Evolutionary conservation across 208 protist species (phyloP).

Genomic region (Leptomonas pyrrhocoris): DNA sequence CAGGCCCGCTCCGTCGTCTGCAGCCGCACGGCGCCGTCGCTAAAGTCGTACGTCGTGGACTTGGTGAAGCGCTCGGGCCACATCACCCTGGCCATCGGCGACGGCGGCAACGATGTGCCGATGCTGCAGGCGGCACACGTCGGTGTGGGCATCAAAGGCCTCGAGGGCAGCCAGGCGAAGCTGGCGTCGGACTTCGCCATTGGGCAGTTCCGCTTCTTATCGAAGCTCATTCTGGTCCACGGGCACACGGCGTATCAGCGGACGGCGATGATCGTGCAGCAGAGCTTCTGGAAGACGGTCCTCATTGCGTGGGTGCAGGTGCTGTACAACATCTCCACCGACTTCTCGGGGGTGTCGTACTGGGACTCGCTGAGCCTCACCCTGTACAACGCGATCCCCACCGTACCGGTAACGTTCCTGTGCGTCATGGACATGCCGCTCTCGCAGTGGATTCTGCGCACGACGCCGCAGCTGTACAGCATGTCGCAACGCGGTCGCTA

Average conservation of each 20-base stretch:
- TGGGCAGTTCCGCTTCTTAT: constrained; percentile 90
- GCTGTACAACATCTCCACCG: constrained; percentile 82
- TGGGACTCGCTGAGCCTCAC: constrained; percentile 90
- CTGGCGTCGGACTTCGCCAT: constrained; percentile 93
- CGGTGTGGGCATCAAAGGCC: constrained; percentile 89
- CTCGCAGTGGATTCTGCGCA: constrained; percentile 55
- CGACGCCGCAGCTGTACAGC: constrained; percentile 69
- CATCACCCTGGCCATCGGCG: constrained; percentile 91
- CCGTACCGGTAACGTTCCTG: constrained; percentile 82
- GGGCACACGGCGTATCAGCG: constrained; percentile 92
- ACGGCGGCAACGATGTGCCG: constrained; percentile 94
- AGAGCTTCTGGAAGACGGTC: constrained; percentile 97
- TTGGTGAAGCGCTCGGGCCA: constrained; percentile 56
- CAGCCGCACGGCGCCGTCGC: constrained; percentile 69
- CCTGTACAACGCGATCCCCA: constrained; percentile 89
- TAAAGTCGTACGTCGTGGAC: constrained; percentile 71
- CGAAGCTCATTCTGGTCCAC: constrained; percentile 93
- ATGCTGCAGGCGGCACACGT: constrained; percentile 95
- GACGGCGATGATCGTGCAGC: constrained; percentile 93
- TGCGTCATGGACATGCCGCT: constrained; percentile 86
- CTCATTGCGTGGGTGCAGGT: constrained; percentile 93
- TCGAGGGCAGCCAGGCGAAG: constrained; percentile 90
- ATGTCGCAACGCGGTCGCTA: constrained; percentile 70
- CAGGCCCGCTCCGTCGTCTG: constrained; percentile 69
- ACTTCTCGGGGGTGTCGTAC: constrained; percentile 86